Conservation (phyloP, 2,329 filamentous ascomycete species). For the Penicillium frequentans region DNA sequence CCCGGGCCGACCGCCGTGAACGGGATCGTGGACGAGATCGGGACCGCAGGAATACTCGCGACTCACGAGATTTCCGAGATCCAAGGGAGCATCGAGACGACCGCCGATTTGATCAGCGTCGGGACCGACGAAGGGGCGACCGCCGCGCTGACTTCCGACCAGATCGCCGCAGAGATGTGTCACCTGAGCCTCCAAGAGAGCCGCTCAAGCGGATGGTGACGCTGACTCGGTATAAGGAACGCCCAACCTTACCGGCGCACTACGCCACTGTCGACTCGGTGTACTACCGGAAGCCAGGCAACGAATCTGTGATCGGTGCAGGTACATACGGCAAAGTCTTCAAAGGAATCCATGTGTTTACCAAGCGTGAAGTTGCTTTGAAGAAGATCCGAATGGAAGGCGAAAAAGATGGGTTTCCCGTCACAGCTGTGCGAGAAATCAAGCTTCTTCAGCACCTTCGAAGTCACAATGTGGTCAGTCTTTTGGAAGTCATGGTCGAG, state of each 20-base stretch:
- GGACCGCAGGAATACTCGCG: conserved; percentile 36
- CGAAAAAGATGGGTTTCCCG: conserved; percentile 98
- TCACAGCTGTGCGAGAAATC: conserved; percentile 94
- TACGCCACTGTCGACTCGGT: conserved; percentile 81
- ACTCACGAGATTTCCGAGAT: conserved; percentile 37
- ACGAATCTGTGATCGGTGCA: conserved; percentile 92
- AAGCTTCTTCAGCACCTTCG: conserved; percentile 92
- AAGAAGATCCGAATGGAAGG: conserved; percentile 99
- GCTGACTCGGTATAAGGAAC: conserved; percentile 68
- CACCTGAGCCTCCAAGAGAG: conserved; percentile 41
- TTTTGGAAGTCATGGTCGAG: conserved; percentile 99
- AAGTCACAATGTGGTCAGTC: conserved; percentile 79
- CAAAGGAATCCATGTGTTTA: conserved; percentile 78
- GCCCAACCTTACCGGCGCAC: conserved; percentile 69
- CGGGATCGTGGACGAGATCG: conserved; percentile 28
- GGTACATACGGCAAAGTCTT: conserved; percentile 98
- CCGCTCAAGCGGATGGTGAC: conserved; percentile 64
- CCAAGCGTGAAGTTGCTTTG: conserved; percentile 76
- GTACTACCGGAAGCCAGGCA: conserved; percentile 93
- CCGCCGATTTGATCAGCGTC: conserved; percentile 41
- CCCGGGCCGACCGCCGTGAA: conserved; percentile 43
- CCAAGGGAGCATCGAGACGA: conserved; percentile 37
- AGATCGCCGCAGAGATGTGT: conserved; percentile 51
- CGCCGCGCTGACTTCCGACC: conserved; percentile 32
- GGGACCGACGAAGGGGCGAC: conserved; percentile 38